Percentiles rank a stretch among this genome's conserved stretches.
phyloP scores from a whole-genome alignment of 495 filamentous ascomycete genomes.

The Hapsidospora chrysogenum region DNA sequence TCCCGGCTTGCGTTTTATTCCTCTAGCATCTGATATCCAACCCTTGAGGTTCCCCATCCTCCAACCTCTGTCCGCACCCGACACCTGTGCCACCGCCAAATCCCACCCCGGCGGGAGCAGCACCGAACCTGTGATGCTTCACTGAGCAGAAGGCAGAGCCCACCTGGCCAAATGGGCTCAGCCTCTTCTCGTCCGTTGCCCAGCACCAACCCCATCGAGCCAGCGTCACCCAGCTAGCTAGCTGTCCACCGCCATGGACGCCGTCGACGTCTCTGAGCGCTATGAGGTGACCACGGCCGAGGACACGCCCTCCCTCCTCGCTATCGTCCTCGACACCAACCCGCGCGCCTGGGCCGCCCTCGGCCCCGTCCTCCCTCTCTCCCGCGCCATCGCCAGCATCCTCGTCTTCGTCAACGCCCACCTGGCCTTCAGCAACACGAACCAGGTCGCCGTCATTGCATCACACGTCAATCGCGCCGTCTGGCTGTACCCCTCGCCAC shows the following conservation, averaged over 20 bases:
- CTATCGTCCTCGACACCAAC: slow-evolving; percentile 90
- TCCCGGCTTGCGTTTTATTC: too few relatives aligned
- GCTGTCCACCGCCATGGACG: slow-evolving; percentile 59
- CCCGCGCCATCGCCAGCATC: slow-evolving; percentile 72
- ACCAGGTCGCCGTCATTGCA: slow-evolving; percentile 83
- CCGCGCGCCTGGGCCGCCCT: slow-evolving; percentile 84
- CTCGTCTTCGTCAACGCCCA: slow-evolving; percentile 95
- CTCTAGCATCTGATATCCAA: too few relatives aligned
- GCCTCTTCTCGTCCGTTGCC: background rate
- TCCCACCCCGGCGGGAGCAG: too few relatives aligned
- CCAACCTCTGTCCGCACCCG: too few relatives aligned
- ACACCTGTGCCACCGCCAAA: too few relatives aligned
- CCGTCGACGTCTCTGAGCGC: slow-evolving; percentile 79
- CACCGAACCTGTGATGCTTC: too few relatives aligned
- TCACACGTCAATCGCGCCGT: slow-evolving; percentile 68
- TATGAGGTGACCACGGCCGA: slow-evolving; percentile 46
- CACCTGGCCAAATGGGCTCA: background rate
- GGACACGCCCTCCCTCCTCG: slow-evolving; percentile 69
- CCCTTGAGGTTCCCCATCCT: too few relatives aligned
- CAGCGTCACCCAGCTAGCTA: background rate
- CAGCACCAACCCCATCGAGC: background rate
- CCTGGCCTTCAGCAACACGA: slow-evolving; percentile 79
- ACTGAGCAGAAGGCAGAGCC: too few relatives aligned
- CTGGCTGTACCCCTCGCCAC: slow-evolving; percentile 63
- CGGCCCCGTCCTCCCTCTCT: slow-evolving; percentile 57